Evolutionary conservation across 1,139 yeast genomes (phyloP).

Genomic region (Meyerozyma sp.): DNA sequence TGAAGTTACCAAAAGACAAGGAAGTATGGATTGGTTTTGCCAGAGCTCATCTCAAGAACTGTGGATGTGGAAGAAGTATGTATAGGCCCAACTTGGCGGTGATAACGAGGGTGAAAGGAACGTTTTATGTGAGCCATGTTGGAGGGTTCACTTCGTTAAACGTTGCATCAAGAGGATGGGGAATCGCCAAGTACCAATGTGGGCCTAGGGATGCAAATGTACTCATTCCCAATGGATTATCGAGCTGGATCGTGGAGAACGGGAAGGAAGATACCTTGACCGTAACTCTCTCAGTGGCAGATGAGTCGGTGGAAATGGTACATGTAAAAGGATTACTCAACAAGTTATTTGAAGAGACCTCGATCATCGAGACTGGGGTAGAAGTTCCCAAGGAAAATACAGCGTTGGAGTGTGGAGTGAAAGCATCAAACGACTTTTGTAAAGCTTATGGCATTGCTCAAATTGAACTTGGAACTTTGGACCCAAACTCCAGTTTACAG

Average conservation of each 20-base stretch:
- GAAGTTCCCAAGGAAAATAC: not conserved
- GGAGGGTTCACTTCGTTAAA: constrained; percentile 22
- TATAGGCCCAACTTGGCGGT: constrained; percentile 33
- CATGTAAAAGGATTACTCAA: constrained; percentile 9
- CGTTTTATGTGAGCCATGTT: not conserved
- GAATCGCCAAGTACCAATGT: constrained; percentile 20
- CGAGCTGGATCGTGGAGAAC: constrained; percentile 18
- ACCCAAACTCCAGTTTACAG: not conserved
- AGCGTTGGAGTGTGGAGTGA: not conserved
- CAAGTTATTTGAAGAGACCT: constrained; percentile 4
- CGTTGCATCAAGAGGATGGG: constrained; percentile 25
- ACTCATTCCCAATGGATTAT: constrained; percentile 35
- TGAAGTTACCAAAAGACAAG: constrained; percentile 13
- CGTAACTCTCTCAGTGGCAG: constrained; percentile 11
- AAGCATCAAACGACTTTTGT: constrained; percentile 2
- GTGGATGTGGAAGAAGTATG: constrained; percentile 34
- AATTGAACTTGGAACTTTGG: constrained; percentile 3
- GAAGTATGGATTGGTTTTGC: constrained; percentile 34
- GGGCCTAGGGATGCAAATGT: constrained; percentile 20
- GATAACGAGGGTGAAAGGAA: constrained; percentile 13
- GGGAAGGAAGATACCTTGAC: constrained; percentile 7
- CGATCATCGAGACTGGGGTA: not conserved
- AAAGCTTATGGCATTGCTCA: constrained; percentile 7
- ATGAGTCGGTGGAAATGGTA: constrained; percentile 8
- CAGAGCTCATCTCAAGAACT: constrained; percentile 27